These are phyloP conservation scores for Mucor lusitanicus DNA, from an alignment of 371 early-diverging fungal genomes.

Conservation along the genomic window DNA sequence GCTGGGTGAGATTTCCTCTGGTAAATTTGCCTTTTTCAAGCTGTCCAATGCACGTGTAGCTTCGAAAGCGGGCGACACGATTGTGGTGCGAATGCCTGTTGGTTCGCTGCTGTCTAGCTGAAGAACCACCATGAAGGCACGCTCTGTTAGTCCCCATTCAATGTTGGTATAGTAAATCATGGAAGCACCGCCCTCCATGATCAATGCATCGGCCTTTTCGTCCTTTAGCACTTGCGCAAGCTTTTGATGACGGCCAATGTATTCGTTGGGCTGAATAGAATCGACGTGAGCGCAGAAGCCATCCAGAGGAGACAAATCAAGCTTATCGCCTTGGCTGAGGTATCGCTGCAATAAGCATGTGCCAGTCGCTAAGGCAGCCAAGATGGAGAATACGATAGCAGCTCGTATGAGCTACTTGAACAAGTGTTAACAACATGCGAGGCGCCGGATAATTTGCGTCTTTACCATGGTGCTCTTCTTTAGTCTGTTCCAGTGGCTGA, in stretches of 20 bases:
- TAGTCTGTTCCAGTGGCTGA: constrained; percentile 30
- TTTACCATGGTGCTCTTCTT: constrained; percentile 35
- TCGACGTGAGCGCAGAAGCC: constrained; percentile 38
- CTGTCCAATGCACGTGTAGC: constrained; percentile 47
- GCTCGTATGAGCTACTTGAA: constrained; percentile 16
- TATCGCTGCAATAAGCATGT: constrained; percentile 21
- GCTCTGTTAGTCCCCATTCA: constrained; percentile 53
- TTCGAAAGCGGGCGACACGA: constrained; percentile 61
- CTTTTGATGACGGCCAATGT: constrained; percentile 43
- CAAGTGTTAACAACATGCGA: background rate
- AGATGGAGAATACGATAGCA: constrained; percentile 15
- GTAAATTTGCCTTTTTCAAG: constrained; percentile 32
- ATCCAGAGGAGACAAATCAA: constrained; percentile 3
- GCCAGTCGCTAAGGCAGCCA: constrained; percentile 19
- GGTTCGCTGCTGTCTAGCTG: constrained; percentile 23
- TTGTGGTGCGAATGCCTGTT: constrained; percentile 39
- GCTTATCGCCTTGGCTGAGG: background rate
- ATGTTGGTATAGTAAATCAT: constrained; percentile 59
- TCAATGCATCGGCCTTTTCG: constrained; percentile 39
- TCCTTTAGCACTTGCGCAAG: constrained; percentile 39
- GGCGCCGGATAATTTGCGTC: background rate
- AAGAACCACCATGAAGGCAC: constrained; percentile 54
- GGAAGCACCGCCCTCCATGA: constrained; percentile 56
- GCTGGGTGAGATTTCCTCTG: constrained; percentile 16
- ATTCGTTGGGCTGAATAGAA: constrained; percentile 48